Percentiles rank a stretch among this genome's conserved stretches.
Evolutionary conservation across 2,329 filamentous ascomycete species (phyloP).

Genomic region (Akanthomyces dipterigenus): DNA sequence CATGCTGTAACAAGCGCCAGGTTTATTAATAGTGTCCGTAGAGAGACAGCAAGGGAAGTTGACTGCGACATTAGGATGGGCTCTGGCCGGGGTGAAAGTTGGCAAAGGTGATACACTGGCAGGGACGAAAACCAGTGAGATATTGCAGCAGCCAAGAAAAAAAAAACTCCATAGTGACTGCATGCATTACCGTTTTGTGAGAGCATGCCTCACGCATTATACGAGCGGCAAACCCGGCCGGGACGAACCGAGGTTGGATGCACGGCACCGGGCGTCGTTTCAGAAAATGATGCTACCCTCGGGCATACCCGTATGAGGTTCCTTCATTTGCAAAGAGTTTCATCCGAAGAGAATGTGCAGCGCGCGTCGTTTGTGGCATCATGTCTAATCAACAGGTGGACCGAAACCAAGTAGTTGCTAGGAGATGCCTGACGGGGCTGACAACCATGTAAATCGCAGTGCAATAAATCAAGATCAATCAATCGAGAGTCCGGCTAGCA

Average conservation of each 20-base stretch:
- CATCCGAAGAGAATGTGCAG: no score
- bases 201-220: neutral
- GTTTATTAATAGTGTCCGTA: no score
- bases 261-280: neutral
- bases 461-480: neutral
- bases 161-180: neutral
- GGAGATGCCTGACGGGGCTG: neutral
- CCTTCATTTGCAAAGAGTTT: neutral
- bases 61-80: no score
- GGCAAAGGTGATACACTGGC: no score
- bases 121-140: no score
- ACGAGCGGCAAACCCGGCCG: neutral
- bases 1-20: no score
- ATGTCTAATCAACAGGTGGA: neutral
- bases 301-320: neutral
- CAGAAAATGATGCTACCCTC: neutral
- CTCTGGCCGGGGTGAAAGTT: no score
- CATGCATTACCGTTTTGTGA: no score
- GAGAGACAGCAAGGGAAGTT: no score
- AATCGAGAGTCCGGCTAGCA: neutral
- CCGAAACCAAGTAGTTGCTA: no score
- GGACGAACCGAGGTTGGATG: neutral
- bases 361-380: neutral
- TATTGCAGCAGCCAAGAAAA: neutral
- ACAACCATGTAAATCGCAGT: neutral